phyloP scores from a whole-genome alignment of 2,329 filamentous ascomycete species.

The Fusarium algeriense region DNA sequence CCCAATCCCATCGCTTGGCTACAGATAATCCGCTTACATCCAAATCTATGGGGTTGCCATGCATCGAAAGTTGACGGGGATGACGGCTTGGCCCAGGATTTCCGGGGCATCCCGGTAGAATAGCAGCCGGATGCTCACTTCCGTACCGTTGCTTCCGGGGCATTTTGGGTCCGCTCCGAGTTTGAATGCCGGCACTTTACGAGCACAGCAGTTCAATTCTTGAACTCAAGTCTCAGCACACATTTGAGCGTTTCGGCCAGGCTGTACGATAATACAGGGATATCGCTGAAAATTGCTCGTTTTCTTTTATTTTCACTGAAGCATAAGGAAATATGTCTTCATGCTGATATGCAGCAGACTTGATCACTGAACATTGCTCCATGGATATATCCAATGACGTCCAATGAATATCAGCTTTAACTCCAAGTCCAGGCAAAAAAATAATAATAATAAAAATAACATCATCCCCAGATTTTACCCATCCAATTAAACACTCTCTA shows the following conservation, averaged over 20 bases:
- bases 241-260: slow-evolving; percentile 20
- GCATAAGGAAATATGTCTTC: not conserved
- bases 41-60: slow-evolving; percentile 23
- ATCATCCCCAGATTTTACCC: slow-evolving; percentile 37
- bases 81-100: slow-evolving; percentile 11
- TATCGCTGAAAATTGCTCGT: not conserved
- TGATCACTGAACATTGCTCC: not conserved
- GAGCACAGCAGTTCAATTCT: not conserved
- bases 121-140: slow-evolving; percentile 31
- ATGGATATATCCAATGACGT: slow-evolving; percentile 11
- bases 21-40: slow-evolving; percentile 12
- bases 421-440: slow-evolving; percentile 7
- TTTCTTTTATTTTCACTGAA: not conserved
- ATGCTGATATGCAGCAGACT: not conserved
- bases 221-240: slow-evolving; percentile 1
- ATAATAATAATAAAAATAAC: not conserved
- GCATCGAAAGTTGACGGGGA: slow-evolving; percentile 19
- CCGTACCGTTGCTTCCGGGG: slow-evolving; percentile 34
- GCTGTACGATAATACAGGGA: not conserved
- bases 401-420: not conserved
- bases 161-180: slow-evolving; percentile 19
- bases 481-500: slow-evolving; percentile 25
- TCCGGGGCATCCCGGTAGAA: slow-evolving; percentile 38
- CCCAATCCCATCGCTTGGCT: not conserved
- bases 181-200: slow-evolving; percentile 16